Evolutionary conservation across 2,329 filamentous ascomycete genomes (phyloP).

Genomic region (Beauveria sp.): DNA sequence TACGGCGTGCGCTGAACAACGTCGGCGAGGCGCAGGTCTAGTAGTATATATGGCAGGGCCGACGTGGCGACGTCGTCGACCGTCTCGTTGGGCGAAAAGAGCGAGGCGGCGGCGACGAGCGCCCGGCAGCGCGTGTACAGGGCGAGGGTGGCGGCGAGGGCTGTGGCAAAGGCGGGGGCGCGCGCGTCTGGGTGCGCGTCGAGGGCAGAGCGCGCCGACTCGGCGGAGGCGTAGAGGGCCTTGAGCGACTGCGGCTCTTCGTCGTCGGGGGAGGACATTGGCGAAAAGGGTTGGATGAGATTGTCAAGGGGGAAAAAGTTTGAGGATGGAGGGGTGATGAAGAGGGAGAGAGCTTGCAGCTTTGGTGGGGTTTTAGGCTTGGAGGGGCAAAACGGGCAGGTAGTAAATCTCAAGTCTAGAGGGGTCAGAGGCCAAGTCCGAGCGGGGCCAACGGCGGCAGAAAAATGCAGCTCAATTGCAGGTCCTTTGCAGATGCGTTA

Average conservation of each 20-base stretch:
- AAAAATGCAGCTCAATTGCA: too few relatives aligned
- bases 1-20: constrained; percentile 61
- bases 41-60: constrained; percentile 79
- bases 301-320: neutral
- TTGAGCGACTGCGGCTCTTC: constrained; percentile 41
- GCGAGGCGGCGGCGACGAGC: constrained; percentile 60
- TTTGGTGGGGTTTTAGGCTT: constrained; percentile 1
- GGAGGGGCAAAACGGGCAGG: neutral
- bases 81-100: constrained; percentile 88
- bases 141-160: constrained; percentile 58
- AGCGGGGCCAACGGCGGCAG: too few relatives aligned
- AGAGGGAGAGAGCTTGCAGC: constrained; percentile 1
- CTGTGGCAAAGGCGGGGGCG: constrained; percentile 57
- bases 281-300: neutral
- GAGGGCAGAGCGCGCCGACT: constrained; percentile 46
- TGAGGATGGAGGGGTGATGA: neutral
- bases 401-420: too few relatives aligned
- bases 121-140: constrained; percentile 67
- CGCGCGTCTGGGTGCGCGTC: constrained; percentile 59
- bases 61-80: constrained; percentile 78
- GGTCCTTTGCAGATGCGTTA: too few relatives aligned
- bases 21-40: constrained; percentile 73
- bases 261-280: constrained; percentile 27
- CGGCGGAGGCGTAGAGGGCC: constrained; percentile 41
- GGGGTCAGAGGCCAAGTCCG: too few relatives aligned